Conservation (phyloP, 2,329 filamentous ascomycete genomes). For the Colletotrichum noveboracense region DNA sequence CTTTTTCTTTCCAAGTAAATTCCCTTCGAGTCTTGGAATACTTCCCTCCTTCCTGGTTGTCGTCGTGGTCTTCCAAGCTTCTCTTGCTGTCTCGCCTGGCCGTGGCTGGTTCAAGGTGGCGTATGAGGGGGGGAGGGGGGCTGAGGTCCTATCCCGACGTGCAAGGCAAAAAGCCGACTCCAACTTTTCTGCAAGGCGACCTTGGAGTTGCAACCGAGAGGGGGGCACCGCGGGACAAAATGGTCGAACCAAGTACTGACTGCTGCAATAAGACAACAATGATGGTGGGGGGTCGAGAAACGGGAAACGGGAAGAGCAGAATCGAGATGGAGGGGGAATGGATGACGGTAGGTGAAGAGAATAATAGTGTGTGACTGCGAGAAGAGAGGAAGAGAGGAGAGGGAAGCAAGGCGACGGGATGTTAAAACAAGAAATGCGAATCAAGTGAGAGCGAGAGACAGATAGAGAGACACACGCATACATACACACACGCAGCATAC, state of each 20-base stretch:
- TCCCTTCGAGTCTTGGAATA: not conserved
- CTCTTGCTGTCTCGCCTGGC: not conserved
- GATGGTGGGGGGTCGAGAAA: not conserved
- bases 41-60: not conserved
- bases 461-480: not conserved
- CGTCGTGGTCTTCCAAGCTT: not conserved
- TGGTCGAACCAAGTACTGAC: not conserved
- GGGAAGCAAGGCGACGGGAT: not conserved
- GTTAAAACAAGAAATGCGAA: conserved; percentile 1
- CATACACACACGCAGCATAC: not conserved
- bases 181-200: conserved; percentile 9
- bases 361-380: not conserved
- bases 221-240: not conserved
- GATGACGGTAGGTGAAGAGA: not conserved
- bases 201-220: not conserved
- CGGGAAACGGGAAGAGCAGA: not conserved
- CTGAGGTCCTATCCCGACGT: conserved; percentile 11
- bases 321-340: not conserved
- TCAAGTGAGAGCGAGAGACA: not conserved
- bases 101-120: conserved; percentile 7
- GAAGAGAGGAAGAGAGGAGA: not conserved
- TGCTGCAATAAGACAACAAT: not conserved
- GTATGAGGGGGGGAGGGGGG: not conserved
- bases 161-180: not conserved
- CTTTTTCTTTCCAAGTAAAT: not conserved